Base-by-base conservation (phyloP, 2,329 filamentous ascomycete genomes). In the Fusarium nelsonii region DNA sequence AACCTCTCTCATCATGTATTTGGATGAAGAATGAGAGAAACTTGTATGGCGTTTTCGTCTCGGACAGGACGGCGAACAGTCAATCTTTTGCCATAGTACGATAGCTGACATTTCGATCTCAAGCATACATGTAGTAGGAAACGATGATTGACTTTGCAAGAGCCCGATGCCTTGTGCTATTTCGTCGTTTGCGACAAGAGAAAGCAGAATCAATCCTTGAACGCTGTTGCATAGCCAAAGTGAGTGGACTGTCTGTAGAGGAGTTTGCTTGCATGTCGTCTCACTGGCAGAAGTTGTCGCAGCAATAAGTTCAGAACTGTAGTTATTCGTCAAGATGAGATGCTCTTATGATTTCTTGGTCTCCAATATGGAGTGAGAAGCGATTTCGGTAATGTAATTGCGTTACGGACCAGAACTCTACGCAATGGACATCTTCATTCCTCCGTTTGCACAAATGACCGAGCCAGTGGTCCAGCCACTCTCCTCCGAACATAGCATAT, bases 371-470 rank as follows among this genome's bases (percentile, higher is more conserved):
- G 57, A 57, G 57, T 23, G 48, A 40, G 30, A 63, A 59, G 39
- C 63, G 58, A 58, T 53, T 54, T 54, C 32, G 54, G 53, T 49
- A 63, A 41, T 52, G 28, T 14, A 20, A 43, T 18, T n/a, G 54
- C 44, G 18, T 34, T 58, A 39, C 45, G 26, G 15, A 37, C 50
- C 26, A 28, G 36, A 28, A 33, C 30, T 26, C 58, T 73, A 79
- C 15, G 78, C 77, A 63, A 78, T 77, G 20, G 75, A 77, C 77
- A 80, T 80, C 70, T 76, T 79, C 77, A 80, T 80, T 11, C 81
- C 80, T 4, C 90, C 90, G 72, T 92, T 92, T 15, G 90, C 90
- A 78, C 88, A 91, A n/a, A 92, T 84, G 33, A 92, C 86, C 74
- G 87, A 90, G 6, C 91, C 91, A 2, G 90, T 92, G 60, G 88